A percentile compares a stretch with the other conserved stretches of the same genome.
Conservation (phyloP, 2,329 filamentous ascomycete genomes). For the Colletotrichum sp. region DNA sequence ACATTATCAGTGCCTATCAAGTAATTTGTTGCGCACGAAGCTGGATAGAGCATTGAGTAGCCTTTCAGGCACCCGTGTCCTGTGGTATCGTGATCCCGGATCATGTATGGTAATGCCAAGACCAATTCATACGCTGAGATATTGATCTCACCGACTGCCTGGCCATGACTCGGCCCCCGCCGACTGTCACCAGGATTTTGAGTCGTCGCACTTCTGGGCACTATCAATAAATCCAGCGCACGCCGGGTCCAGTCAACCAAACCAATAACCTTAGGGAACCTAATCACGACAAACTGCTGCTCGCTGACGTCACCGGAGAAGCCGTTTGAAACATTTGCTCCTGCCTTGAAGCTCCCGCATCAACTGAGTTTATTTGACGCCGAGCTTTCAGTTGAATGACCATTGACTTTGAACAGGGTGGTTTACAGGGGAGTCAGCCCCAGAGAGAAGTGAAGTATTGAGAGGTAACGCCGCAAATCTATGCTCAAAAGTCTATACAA, state of each 20-base stretch:
- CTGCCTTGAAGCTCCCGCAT: not conserved
- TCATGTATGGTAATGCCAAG: not conserved
- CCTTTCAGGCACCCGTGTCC: not conserved
- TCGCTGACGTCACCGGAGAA: not conserved
- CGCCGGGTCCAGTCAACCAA: not conserved
- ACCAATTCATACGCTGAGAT: not conserved
- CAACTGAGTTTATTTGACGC: not conserved
- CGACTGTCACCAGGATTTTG: not conserved
- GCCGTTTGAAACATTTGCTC: not conserved
- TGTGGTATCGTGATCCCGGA: not conserved
- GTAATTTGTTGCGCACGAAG: not conserved
- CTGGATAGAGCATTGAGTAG: not conserved
- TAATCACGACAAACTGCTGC: not conserved
- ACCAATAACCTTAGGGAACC: not conserved
- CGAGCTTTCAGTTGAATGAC: not conserved
- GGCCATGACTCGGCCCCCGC: not conserved
- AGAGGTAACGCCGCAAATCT: not conserved
- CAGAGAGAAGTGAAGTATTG: not conserved
- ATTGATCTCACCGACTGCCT: not conserved
- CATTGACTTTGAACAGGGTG: not conserved
- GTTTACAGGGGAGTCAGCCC: not conserved
- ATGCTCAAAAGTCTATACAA: slow-evolving; percentile 6
- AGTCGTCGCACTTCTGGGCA: not conserved
- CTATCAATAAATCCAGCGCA: not conserved
- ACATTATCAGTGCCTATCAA: not conserved